Percentiles rank a stretch among this genome's conserved stretches.
These are phyloP conservation scores for Starmerella sp. DNA, from an alignment of 805 yeast genomes.

Conservation along the genomic window DNA sequence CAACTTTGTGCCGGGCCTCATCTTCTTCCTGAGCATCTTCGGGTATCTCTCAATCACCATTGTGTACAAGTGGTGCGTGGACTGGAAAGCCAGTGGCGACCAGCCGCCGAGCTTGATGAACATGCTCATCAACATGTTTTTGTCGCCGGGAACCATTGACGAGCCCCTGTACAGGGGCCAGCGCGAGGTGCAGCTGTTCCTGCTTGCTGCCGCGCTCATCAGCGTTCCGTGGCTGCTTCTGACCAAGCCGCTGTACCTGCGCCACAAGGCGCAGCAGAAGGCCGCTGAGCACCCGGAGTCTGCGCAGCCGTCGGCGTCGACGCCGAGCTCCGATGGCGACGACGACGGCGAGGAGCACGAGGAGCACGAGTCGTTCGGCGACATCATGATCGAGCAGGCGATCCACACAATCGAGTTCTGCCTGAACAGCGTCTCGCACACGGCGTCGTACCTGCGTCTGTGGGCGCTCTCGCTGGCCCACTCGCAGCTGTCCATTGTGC, in stretches of 20 bases:
- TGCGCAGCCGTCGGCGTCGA: constrained; percentile 19
- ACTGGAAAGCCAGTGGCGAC: constrained; percentile 67
- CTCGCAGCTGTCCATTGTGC: constrained; percentile 86
- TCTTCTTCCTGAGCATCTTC: constrained; percentile 93
- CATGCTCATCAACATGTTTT: constrained; percentile 91
- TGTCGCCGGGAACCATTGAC: constrained; percentile 80
- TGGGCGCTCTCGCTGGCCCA: constrained; percentile 98
- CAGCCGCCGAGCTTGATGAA: constrained; percentile 90
- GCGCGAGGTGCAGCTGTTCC: constrained; percentile 55
- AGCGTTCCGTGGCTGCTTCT: constrained; percentile 90
- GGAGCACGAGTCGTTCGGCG: constrained; percentile 68
- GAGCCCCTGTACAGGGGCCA: constrained; percentile 77
- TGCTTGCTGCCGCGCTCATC: constrained; percentile 63
- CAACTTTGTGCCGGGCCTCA: constrained; percentile 84
- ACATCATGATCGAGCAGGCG: constrained; percentile 90
- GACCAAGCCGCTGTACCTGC: constrained; percentile 66
- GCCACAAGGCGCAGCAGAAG: constrained; percentile 39
- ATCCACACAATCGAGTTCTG: constrained; percentile 97
- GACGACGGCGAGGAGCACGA: constrained; percentile 44
- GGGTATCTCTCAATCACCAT: constrained; percentile 82
- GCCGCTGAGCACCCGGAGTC: background rate
- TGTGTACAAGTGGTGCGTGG: constrained; percentile 86
- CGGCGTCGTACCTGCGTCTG: constrained; percentile 89
- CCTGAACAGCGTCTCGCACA: constrained; percentile 93
- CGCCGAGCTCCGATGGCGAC: background rate